Evolutionary conservation across 2,329 filamentous ascomycete species (phyloP), one percentile per base, ranked within the genome.

Genomic region (Pseudogymnoascus sp.): DNA sequence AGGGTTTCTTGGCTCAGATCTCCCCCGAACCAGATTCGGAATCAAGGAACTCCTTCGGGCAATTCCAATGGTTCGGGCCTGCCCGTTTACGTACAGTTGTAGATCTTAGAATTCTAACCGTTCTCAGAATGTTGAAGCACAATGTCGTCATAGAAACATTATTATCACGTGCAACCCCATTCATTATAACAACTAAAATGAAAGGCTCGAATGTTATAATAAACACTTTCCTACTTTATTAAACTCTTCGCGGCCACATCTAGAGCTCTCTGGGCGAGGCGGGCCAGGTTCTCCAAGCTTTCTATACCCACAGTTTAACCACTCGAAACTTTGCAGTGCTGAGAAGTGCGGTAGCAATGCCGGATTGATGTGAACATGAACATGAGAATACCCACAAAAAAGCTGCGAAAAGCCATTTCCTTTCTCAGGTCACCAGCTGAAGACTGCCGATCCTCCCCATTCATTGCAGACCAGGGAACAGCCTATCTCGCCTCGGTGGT

Each of bases 341-440:
- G 62, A 63, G n/a, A 65, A 68, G 60, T 71, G 69, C 1, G 69
- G 68, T 14, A 74, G 48, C 37, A 69, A 64, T 3, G 63, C 71
- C 74, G 0, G 73, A 28, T 25, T 25, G 21, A 23, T 21, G 13
- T 45, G 41, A 10, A 11, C 16, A 43, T 13, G 16, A 43, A 19
- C n/a, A 6, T 25, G 6, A 48, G 21, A 48, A 48, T 6, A 25
- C 43, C 43, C 21, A 6, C 21, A 48, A 48, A 25, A 7, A 23
- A 25, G 13, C 21, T 25, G 43, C 43, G 6, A 25, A 48, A 6
- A 2, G 21, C 21, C 19, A 25, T 21, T 14, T 23, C 6, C 13
- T 25, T 23, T 14, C 5, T 14, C 11, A 48, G n/a, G 43, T 25
- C 6, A 13, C 21, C 21, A 25, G 11, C 43, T 48, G 21, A 25